Percentiles rank a stretch among this genome's conserved stretches.
Conservation (phyloP, 2,329 filamentous ascomycete genomes). For the Rhinocladiella similis region DNA sequence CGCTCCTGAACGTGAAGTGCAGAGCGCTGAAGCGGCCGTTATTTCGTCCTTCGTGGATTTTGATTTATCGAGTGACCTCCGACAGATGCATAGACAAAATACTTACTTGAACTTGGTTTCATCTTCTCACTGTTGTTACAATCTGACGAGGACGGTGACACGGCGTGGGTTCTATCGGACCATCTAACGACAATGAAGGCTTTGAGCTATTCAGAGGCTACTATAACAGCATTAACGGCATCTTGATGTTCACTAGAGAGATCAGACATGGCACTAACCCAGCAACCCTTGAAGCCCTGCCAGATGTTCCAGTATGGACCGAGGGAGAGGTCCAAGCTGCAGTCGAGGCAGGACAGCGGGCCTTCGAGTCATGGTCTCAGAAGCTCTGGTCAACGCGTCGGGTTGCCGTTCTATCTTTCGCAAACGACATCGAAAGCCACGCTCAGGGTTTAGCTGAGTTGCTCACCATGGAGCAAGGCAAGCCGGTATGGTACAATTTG, state of each 20-base stretch:
- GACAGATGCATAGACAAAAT: too few species aligned
- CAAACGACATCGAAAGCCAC: constrained; percentile 38
- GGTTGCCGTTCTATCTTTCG: constrained; percentile 35
- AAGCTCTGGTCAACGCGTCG: constrained; percentile 37
- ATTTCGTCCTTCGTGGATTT: too few species aligned
- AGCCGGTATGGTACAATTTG: constrained; percentile 32
- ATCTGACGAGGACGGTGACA: too few species aligned
- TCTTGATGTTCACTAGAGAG: constrained; percentile 44
- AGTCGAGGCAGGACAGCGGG: constrained; percentile 48
- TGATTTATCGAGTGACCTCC: too few species aligned
- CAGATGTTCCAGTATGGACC: constrained; percentile 52
- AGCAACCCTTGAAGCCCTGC: constrained; percentile 49
- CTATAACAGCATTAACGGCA: constrained; percentile 43
- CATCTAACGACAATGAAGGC: too few species aligned
- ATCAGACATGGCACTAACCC: constrained; percentile 55
- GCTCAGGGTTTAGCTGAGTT: constrained; percentile 39
- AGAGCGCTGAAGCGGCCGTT: too few species aligned
- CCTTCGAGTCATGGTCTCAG: constrained; percentile 50
- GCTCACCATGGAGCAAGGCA: constrained; percentile 45
- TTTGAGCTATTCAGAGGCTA: too few species aligned
- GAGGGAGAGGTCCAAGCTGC: constrained; percentile 52
- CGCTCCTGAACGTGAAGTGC: too few species aligned
- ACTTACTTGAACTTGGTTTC: too few species aligned
- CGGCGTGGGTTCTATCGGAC: too few species aligned
- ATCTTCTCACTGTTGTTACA: too few species aligned